Percentiles rank a stretch among this genome's conserved stretches.
These are phyloP conservation scores for Neoboletus magnificus DNA, from an alignment of 768 basidiomycete species.

Conservation along the genomic window DNA sequence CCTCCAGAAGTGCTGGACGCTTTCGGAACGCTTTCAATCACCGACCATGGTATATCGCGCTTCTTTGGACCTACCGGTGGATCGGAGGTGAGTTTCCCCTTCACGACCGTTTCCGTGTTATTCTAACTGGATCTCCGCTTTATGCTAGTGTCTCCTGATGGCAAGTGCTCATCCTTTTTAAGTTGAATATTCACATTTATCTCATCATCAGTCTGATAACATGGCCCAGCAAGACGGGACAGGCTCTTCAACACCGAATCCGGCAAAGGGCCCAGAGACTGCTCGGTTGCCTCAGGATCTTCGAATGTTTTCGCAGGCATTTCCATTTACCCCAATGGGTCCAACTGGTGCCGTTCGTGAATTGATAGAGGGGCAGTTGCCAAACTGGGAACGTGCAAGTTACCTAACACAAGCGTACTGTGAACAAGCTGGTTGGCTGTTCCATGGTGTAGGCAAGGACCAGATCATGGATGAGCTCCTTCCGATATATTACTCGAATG, in stretches of 20 bases:
- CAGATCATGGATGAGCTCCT: slow-evolving; percentile 45
- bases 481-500: slow-evolving; percentile 38
- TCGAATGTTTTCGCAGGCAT: slow-evolving; percentile 53
- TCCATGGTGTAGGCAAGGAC: slow-evolving; percentile 43
- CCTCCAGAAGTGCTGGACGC: slow-evolving; percentile 49
- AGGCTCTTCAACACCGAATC: slow-evolving; percentile 25
- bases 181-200: slow-evolving; percentile 4
- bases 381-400: slow-evolving; percentile 47
- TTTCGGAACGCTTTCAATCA: slow-evolving; percentile 59
- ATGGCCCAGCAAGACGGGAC: slow-evolving; percentile 7
- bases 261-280: slow-evolving; percentile 25
- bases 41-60: slow-evolving; percentile 56
- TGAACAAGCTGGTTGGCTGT: slow-evolving; percentile 50
- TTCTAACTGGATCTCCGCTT: slow-evolving; percentile 8
- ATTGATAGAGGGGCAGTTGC: slow-evolving; percentile 53
- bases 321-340: slow-evolving; percentile 64
- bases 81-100: slow-evolving; percentile 49
- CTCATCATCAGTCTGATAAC: slow-evolving; percentile 25
- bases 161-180: slow-evolving; percentile 16
- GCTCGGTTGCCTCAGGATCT: slow-evolving; percentile 32
- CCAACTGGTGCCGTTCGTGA: slow-evolving; percentile 43
- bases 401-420: slow-evolving; percentile 45
- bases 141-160: slow-evolving; percentile 33
- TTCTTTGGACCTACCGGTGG: slow-evolving; percentile 70
- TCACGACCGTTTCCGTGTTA: slow-evolving; percentile 8